Conservation (phyloP, 108 stramenopile genomes). For the Cylindrotheca fusiformis region DNA sequence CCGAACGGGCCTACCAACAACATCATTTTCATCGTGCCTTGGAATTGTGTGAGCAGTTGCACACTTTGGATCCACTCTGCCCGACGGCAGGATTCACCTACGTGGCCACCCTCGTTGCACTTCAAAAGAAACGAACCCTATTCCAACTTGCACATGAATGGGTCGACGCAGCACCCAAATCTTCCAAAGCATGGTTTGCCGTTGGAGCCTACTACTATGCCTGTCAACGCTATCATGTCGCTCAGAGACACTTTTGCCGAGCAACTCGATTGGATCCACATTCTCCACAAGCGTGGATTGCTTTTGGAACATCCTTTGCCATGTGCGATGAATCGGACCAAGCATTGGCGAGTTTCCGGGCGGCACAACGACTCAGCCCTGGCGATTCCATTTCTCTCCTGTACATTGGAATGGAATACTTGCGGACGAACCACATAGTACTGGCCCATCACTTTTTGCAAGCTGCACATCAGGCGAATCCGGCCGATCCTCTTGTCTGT, state of each 20-base stretch:
- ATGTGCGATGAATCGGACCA: constrained; percentile 95
- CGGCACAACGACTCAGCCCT: constrained; percentile 85
- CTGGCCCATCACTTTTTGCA: constrained; percentile 89
- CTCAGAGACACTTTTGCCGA: constrained; percentile 91
- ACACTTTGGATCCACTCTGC: constrained; percentile 68
- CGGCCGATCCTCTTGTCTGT: constrained; percentile 76
- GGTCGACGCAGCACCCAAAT: constrained; percentile 84
- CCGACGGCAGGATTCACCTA: constrained; percentile 48
- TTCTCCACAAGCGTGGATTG: constrained; percentile 92
- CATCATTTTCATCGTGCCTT: constrained; percentile 59
- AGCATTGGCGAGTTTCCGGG: constrained; percentile 92
- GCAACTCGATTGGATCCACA: constrained; percentile 82
- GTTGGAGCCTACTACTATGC: constrained; percentile 93
- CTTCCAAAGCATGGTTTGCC: constrained; percentile 88
- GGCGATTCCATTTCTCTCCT: constrained; percentile 82
- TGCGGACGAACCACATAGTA: constrained; percentile 92
- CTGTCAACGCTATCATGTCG: constrained; percentile 84
- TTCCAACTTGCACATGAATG: constrained; percentile 92
- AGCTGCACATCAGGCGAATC: constrained; percentile 60
- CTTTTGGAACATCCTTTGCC: constrained; percentile 91
- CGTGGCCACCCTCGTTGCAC: constrained; percentile 75
- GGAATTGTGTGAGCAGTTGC: constrained; percentile 60
- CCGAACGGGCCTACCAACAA: constrained; percentile 64
- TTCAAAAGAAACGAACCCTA: constrained; percentile 79
- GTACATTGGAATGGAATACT: constrained; percentile 97